These are phyloP conservation scores for Amaranthus cruentus DNA, from an alignment of 148 eudicot genomes.

Conservation along the genomic window DNA sequence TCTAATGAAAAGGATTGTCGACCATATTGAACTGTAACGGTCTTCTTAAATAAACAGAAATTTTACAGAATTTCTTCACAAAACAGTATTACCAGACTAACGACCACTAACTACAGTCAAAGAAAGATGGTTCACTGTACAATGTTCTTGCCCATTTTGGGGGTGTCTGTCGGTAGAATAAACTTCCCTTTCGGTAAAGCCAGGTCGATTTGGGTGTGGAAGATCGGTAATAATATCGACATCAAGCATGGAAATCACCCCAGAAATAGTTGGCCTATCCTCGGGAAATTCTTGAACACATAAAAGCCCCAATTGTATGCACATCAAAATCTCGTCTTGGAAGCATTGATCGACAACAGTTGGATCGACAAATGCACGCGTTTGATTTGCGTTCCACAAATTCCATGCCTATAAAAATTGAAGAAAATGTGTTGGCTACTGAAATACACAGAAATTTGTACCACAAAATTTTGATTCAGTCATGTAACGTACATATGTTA, in stretches of 20 bases:
- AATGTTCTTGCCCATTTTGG: background rate
- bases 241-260: conserved; percentile 37
- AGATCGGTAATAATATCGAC: conserved; percentile 15
- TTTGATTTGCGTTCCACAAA: conserved; percentile 39
- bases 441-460: background rate
- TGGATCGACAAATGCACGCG: conserved; percentile 25
- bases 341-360: conserved; percentile 5
- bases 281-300: conserved; percentile 55
- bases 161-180: background rate
- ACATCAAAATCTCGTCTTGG: conserved; percentile 25
- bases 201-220: conserved; percentile 34
- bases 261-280: conserved; percentile 39
- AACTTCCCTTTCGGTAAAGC: conserved; percentile 21
- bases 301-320: conserved; percentile 42
- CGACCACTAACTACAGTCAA: conserved; percentile 11
- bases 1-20: no score
- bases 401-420: conserved; percentile 49
- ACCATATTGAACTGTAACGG: background rate
- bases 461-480: background rate
- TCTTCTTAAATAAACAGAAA: background rate
- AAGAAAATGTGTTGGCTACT: background rate
- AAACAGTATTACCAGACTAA: background rate
- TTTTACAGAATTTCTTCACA: background rate
- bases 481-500: conserved; percentile 29
- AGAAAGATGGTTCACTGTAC: background rate